Evolutionary conservation across 139 green algal genomes (phyloP).

Genomic region (Volvox reticuliferus): DNA sequence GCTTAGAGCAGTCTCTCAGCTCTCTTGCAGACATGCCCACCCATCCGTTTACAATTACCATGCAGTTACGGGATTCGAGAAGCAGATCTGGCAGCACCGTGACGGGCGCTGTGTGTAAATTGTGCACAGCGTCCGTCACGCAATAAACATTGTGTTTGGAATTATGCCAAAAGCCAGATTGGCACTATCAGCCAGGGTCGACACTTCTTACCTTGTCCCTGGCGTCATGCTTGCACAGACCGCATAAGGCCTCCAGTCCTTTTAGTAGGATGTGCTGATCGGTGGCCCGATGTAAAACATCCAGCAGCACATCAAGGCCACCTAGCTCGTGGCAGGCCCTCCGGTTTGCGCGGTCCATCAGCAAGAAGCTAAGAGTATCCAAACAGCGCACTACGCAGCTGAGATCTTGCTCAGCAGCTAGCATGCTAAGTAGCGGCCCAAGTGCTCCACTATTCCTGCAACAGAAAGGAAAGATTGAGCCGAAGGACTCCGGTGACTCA

Average conservation of each 20-base stretch:
- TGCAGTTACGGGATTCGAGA: too few species aligned
- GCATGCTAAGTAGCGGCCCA: constrained; percentile 43
- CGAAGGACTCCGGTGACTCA: background rate
- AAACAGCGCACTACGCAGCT: background rate
- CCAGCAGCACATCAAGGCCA: constrained; percentile 39
- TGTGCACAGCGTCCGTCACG: too few species aligned
- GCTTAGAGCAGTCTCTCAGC: too few species aligned
- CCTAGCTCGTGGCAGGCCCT: constrained; percentile 33
- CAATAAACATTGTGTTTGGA: too few species aligned
- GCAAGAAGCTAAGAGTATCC: constrained; percentile 49
- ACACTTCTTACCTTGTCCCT: constrained; percentile 44
- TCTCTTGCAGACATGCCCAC: too few species aligned
- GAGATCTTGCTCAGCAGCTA: constrained; percentile 8
- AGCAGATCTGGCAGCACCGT: too few species aligned
- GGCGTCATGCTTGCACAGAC: constrained; percentile 35
- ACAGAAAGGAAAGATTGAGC: background rate
- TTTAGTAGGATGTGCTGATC: constrained; percentile 38
- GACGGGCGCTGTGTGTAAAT: too few species aligned
- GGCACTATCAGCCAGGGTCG: too few species aligned
- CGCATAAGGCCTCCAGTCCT: constrained; percentile 30
- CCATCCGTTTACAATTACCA: too few species aligned
- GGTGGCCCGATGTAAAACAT: constrained; percentile 18
- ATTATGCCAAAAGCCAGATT: too few species aligned
- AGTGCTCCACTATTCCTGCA: constrained; percentile 54
- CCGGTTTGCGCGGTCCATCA: constrained; percentile 49